Conservation (phyloP, 805 yeast species). For the Candida cerambycidarum region DNA sequence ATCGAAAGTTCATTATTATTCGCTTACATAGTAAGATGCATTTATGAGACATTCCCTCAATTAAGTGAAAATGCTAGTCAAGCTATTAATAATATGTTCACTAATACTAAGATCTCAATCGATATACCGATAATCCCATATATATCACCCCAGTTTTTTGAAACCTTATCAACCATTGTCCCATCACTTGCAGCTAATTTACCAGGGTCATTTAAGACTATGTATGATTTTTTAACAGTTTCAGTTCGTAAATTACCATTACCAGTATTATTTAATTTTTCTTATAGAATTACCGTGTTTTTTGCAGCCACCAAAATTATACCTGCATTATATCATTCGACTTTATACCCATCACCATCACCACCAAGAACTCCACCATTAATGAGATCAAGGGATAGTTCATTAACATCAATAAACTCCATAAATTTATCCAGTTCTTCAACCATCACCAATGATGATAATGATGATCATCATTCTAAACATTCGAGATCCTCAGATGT, state of each 20-base stretch:
- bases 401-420: slow-evolving; percentile 23
- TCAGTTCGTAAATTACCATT: slow-evolving; percentile 69
- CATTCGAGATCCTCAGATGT: background rate
- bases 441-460: slow-evolving; percentile 4
- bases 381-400: slow-evolving; percentile 33
- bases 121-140: slow-evolving; percentile 26
- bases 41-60: slow-evolving; percentile 90
- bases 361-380: slow-evolving; percentile 45
- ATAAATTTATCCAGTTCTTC: slow-evolving; percentile 11
- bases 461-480: slow-evolving; percentile 4
- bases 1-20: slow-evolving; percentile 83
- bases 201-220: slow-evolving; percentile 52
- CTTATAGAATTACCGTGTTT: slow-evolving; percentile 83
- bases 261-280: slow-evolving; percentile 76
- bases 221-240: slow-evolving; percentile 53
- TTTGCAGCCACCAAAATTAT: slow-evolving; percentile 92
- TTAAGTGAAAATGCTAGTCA: slow-evolving; percentile 53
- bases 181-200: slow-evolving; percentile 52
- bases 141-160: slow-evolving; percentile 29
- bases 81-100: slow-evolving; percentile 16
- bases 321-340: slow-evolving; percentile 61
- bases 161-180: slow-evolving; percentile 32
- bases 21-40: slow-evolving; percentile 89
- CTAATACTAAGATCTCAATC: slow-evolving; percentile 12
- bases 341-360: slow-evolving; percentile 33